Evolutionary conservation across 2,329 filamentous ascomycete species (phyloP).

Genomic region (Arthrobotrys musiformis): DNA sequence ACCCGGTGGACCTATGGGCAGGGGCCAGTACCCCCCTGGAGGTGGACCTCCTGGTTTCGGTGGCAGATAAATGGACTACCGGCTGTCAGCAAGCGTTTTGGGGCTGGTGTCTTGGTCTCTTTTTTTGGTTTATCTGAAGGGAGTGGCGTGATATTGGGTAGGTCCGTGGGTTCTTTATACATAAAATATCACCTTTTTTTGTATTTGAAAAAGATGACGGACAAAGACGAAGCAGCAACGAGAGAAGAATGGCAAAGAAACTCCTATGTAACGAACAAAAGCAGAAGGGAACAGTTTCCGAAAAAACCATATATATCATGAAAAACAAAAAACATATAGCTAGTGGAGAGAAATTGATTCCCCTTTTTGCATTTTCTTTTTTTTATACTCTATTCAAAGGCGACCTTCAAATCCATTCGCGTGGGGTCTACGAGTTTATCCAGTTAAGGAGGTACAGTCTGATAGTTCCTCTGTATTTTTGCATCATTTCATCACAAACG

Average conservation of each 20-base stretch:
- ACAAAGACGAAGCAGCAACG: not conserved
- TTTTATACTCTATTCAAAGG: no score
- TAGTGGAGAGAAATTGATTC: constrained; percentile 38
- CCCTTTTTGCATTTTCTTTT: not conserved
- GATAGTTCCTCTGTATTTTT: not conserved
- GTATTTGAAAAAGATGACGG: constrained; percentile 10
- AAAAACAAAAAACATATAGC: constrained; percentile 10
- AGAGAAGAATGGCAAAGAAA: constrained; percentile 21
- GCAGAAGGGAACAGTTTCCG: constrained; percentile 4
- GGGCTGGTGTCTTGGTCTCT: not conserved
- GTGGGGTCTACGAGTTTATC: no score
- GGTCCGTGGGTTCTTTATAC: constrained; percentile 4
- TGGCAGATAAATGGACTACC: constrained; percentile 33
- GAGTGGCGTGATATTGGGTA: constrained; percentile 22
- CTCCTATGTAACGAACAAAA: constrained; percentile 19
- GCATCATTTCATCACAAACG: no score
- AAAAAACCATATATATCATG: not conserved
- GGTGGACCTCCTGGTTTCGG: constrained; percentile 50
- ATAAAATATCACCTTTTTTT: not conserved
- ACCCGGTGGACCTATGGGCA: constrained; percentile 47
- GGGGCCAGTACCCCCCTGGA: constrained; percentile 52
- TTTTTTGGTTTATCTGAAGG: not conserved
- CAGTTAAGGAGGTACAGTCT: no score
- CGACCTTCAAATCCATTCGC: not conserved
- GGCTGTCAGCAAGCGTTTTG: constrained; percentile 7